These are phyloP conservation scores for Solanum medicagineum DNA, from an alignment of 257 asterid genomes.

Conservation along the genomic window DNA sequence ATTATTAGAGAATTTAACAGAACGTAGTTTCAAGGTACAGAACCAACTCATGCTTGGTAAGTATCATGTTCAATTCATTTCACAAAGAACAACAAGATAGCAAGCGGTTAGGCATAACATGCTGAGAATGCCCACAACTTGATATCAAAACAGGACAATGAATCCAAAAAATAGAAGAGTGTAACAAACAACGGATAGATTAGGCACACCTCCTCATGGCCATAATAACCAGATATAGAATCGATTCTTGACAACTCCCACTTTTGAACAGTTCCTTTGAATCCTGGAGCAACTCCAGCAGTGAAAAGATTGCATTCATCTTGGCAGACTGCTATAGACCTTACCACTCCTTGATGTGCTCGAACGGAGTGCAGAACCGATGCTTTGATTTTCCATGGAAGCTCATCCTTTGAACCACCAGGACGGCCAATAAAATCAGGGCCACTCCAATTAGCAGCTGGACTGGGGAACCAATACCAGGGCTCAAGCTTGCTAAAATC, in stretches of 20 bases:
- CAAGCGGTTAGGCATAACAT: neutral
- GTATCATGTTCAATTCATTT: neutral
- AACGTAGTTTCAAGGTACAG: neutral
- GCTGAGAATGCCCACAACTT: neutral
- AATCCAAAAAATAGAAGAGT: neutral
- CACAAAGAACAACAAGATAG: neutral
- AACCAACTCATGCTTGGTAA: neutral
- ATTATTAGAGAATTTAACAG: neutral
- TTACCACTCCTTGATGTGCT: conserved; percentile 87
- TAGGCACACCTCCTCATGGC: conserved; percentile 89
- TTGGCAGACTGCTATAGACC: conserved; percentile 83
- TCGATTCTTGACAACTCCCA: conserved; percentile 76
- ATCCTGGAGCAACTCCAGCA: conserved; percentile 93
- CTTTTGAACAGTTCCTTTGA: conserved; percentile 91
- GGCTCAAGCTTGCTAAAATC: conserved; percentile 52
- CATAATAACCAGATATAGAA: conserved; percentile 68
- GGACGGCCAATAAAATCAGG: conserved; percentile 66
- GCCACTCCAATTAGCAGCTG: conserved; percentile 56
- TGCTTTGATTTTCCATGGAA: conserved; percentile 93
- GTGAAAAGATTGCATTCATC: conserved; percentile 79
- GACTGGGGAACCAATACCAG: conserved; percentile 93
- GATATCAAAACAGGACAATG: neutral
- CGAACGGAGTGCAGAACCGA: conserved; percentile 74
- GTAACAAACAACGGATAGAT: neutral
- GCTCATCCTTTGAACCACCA: conserved; percentile 73